Evolutionary conservation across 2,329 filamentous ascomycete genomes (phyloP), one percentile per base, ranked within the genome.

Genomic region (Microdochium paspali): DNA sequence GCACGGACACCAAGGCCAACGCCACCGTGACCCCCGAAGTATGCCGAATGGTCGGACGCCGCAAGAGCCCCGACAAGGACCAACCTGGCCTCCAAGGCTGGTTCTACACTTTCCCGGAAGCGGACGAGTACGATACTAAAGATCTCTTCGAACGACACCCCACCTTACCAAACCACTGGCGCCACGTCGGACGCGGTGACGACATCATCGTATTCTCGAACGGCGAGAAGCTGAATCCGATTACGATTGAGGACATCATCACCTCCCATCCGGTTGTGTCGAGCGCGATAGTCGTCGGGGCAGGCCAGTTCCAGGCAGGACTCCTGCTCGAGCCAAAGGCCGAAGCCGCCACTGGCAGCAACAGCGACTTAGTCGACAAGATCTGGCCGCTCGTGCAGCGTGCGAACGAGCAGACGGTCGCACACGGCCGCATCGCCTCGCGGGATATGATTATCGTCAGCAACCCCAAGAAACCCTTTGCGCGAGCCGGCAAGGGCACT

Each of bases 271-370:
- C 62, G 0, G 44, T 39, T 0, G 53, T 70, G 4, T 57, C 51
- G 9, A 58, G 54, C 0, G 64, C 60, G 1, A 30, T 70, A 5
- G 60, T 70, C 10, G 52, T 61, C 35, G 66, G 66, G 0, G 53
- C 57, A 6, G 58, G 57, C 23, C 53, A 55, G 2, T 70, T 74
- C 51, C 66, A 74, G 51, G 59, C 72, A 0, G 68, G 66, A 0
- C 52, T 76, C 2, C 59, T 75, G 7, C 50, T 76, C 28, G 74
- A 76, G 51, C 69, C 69, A 0, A 40, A 20, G 23, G 15, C 18
- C 20, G 35, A 21, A 40, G 13, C 10, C n/a, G 13, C 18, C n/a
- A 40, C 9, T 5, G 23, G 6, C n/a, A 40, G 35, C 10, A 15
- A 20, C 50, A 56, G 3, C 20, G 35, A 47, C 13, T 54, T 73